phyloP scores from a whole-genome alignment of 2,329 filamentous ascomycete genomes.

The Colletotrichum aenigma region DNA sequence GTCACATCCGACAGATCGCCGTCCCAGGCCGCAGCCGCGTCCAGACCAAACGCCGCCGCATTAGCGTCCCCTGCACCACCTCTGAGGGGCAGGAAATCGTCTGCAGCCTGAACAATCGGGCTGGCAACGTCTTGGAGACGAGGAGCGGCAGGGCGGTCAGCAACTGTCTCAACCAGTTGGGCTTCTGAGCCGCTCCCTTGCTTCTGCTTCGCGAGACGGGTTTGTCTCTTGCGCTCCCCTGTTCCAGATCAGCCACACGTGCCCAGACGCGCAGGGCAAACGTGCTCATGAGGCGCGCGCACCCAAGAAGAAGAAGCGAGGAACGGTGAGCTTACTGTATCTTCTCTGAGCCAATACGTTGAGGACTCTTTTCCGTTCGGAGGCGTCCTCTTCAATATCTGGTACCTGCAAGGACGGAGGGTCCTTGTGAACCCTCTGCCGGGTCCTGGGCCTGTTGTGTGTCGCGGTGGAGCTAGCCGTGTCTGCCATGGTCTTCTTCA shows the following conservation, averaged over 20 bases:
- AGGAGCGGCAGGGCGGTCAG: not conserved
- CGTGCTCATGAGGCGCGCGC: not conserved
- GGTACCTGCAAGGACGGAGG: conserved; percentile 47
- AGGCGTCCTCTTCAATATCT: conserved; percentile 53
- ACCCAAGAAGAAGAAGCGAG: not conserved
- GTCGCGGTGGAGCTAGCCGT: not conserved
- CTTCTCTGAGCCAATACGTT: conserved; percentile 60
- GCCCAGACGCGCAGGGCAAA: not conserved
- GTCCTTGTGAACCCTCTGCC: conserved; percentile 45
- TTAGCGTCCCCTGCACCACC: not conserved
- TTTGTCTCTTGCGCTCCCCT: conserved; percentile 32
- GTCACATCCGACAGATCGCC: not conserved
- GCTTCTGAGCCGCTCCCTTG: not conserved
- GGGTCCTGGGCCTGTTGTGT: conserved; percentile 20
- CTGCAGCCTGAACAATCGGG: not conserved
- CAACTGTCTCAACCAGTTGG: not conserved
- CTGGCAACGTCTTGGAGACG: not conserved
- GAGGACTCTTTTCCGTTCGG: conserved; percentile 56
- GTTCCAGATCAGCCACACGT: not conserved
- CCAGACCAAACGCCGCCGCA: not conserved
- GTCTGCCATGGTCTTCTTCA: not conserved
- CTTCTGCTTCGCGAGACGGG: not conserved
- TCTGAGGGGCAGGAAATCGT: not conserved
- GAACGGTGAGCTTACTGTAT: conserved; percentile 44
- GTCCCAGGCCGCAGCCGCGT: not conserved